These are phyloP conservation scores for Aspergillus puulaauensis DNA, from an alignment of 2,329 filamentous ascomycete species.

Conservation along the genomic window DNA sequence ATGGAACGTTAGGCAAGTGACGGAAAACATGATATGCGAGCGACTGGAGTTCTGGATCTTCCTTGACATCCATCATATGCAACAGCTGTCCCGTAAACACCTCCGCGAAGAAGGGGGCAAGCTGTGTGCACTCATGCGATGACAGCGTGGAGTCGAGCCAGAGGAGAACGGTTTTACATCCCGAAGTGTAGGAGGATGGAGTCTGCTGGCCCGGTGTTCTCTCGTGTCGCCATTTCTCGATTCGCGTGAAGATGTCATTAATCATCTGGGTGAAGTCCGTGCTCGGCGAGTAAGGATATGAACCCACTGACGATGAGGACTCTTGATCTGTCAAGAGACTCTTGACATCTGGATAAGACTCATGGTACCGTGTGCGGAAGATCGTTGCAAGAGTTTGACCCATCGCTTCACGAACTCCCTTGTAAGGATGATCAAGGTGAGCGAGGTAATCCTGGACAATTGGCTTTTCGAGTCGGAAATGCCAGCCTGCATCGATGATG, in stretches of 20 bases:
- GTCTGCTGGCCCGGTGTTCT: constrained; percentile 86
- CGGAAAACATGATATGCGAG: constrained; percentile 96
- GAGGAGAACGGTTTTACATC: constrained; percentile 90
- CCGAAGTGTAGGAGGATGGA: constrained; percentile 90
- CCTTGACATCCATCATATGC: constrained; percentile 99
- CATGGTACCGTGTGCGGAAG: constrained; percentile 88
- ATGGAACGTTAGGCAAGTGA: constrained; percentile 91
- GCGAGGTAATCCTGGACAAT: constrained; percentile 85
- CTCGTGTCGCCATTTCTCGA: constrained; percentile 86
- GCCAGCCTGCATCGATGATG: constrained; percentile 88
- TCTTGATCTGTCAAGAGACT: constrained; percentile 77
- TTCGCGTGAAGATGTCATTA: constrained; percentile 69
- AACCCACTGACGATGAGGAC: constrained; percentile 75
- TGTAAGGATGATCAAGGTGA: constrained; percentile 96
- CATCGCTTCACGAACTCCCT: constrained; percentile 92
- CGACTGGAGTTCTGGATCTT: constrained; percentile 92
- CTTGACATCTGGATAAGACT: constrained; percentile 81
- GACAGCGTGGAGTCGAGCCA: constrained; percentile 93
- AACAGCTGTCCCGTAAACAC: constrained; percentile 88
- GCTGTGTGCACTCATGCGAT: constrained; percentile 87
- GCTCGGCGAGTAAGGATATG: constrained; percentile 76
- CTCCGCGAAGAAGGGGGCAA: constrained; percentile 86
- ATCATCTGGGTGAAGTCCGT: constrained; percentile 73
- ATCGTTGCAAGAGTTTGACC: constrained; percentile 85
- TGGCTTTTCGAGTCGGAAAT: constrained; percentile 86